Conservation (phyloP, 495 filamentous ascomycete genomes). For the Aspergillus carlsbadensis region DNA sequence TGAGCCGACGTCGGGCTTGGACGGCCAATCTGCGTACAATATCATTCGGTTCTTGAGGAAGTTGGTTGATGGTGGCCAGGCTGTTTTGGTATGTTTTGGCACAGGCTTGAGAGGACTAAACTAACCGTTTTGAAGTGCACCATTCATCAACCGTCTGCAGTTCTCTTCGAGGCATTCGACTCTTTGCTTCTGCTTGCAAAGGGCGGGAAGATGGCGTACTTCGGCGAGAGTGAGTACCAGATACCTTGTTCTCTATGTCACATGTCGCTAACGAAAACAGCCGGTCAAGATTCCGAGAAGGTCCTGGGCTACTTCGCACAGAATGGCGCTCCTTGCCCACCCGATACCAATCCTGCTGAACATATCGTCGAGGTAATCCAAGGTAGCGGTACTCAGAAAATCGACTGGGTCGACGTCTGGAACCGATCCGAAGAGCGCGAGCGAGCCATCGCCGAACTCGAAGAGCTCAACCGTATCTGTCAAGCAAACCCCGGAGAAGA, state of each 20-base stretch:
- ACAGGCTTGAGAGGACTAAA: neutral
- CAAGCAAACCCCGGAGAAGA: constrained; percentile 37
- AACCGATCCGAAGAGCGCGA: constrained; percentile 56
- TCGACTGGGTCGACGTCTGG: constrained; percentile 52
- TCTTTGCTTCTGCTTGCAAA: constrained; percentile 49
- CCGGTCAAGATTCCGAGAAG: constrained; percentile 59
- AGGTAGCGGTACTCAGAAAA: constrained; percentile 28
- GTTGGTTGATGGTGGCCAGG: constrained; percentile 78
- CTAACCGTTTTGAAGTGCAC: constrained; percentile 56
- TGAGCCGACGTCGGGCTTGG: constrained; percentile 64
- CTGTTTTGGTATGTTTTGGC: constrained; percentile 56
- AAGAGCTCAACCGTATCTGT: constrained; percentile 52
- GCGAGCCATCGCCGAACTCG: constrained; percentile 61
- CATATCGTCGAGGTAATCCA: constrained; percentile 54
- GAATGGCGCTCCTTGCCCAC: constrained; percentile 49
- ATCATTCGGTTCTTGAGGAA: constrained; percentile 80
- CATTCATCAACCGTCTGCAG: constrained; percentile 89
- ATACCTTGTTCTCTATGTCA: neutral
- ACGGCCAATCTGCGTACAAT: constrained; percentile 60
- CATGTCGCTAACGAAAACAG: constrained; percentile 36
- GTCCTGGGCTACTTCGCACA: constrained; percentile 56
- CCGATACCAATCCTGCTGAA: constrained; percentile 57
- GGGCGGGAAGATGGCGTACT: constrained; percentile 55
- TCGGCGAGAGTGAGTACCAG: constrained; percentile 50
- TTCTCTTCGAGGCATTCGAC: constrained; percentile 52